These are phyloP conservation scores for Closterium sp. DNA, from an alignment of 139 green algal species.

Conservation along the genomic window DNA sequence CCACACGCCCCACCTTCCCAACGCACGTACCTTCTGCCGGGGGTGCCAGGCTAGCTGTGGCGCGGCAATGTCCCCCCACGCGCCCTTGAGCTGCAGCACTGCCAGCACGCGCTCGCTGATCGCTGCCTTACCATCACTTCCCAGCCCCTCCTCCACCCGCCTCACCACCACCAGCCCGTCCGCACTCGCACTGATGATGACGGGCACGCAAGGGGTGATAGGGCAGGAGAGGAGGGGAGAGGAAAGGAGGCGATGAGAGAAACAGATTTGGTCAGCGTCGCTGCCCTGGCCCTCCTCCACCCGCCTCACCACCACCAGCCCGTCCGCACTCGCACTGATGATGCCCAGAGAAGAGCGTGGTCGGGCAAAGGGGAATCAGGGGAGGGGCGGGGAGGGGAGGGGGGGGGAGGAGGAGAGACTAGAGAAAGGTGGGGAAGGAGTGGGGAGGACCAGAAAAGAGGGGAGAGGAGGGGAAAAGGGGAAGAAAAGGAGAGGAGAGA, in stretches of 20 bases:
- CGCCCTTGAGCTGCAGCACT: constrained; percentile 14
- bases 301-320: no score
- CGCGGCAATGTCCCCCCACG: neutral
- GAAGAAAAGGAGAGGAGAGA: neutral
- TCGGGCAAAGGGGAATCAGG: neutral
- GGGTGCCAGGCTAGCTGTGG: neutral
- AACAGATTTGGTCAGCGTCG: no score
- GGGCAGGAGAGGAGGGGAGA: no score
- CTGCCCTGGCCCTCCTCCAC: no score
- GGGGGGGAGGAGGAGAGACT: neutral
- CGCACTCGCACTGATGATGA: no score
- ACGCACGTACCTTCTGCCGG: neutral
- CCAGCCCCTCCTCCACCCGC: neutral
- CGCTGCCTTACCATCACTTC: neutral
- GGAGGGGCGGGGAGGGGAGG: neutral
- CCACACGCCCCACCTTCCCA: neutral
- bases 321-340: neutral
- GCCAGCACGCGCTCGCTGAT: no score
- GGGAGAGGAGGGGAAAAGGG: neutral
- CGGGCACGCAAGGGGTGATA: no score
- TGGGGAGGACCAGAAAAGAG: neutral
- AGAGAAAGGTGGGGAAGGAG: neutral
- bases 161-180: no score
- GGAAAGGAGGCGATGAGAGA: no score
- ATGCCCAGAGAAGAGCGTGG: neutral